Evolutionary conservation across 345 rosid genomes (phyloP).

Genomic region (Salix brachista): DNA sequence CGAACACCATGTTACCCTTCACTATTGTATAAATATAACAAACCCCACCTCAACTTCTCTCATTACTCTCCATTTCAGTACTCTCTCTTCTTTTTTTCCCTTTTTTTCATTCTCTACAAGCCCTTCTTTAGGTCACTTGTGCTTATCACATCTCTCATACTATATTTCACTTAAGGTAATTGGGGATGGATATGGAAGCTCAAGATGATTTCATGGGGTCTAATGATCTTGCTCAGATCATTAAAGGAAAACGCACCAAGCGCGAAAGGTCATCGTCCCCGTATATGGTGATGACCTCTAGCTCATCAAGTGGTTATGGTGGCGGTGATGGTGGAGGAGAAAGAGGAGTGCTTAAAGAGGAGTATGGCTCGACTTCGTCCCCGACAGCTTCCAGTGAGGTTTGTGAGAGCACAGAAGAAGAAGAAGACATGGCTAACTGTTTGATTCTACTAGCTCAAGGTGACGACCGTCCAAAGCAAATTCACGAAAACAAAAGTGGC

Average conservation of each 20-base stretch:
- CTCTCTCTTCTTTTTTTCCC: neutral
- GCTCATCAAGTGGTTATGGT: constrained; percentile 49
- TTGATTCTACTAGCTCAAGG: constrained; percentile 79
- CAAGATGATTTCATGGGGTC: constrained; percentile 17
- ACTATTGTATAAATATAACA: neutral
- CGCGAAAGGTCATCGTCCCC: constrained; percentile 63
- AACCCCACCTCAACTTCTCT: constrained; percentile 8
- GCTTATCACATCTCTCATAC: neutral
- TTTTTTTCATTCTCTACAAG: neutral
- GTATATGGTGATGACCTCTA: constrained; percentile 24
- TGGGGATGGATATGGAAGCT: constrained; percentile 15
- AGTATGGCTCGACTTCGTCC: constrained; percentile 37
- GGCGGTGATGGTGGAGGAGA: constrained; percentile 15
- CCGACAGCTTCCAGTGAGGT: constrained; percentile 36
- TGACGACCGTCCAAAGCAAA: constrained; percentile 16
- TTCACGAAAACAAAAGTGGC: neutral
- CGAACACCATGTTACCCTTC: neutral
- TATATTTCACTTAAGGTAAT: neutral
- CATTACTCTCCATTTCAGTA: neutral
- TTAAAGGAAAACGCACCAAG: constrained; percentile 80
- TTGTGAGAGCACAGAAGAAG: constrained; percentile 57
- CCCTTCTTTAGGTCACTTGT: constrained; percentile 17
- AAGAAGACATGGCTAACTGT: constrained; percentile 90
- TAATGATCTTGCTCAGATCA: constrained; percentile 22
- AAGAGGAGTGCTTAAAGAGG: constrained; percentile 13